Percentiles rank a stretch among this genome's conserved stretches.
Evolutionary conservation across 116 monocot genomes (phyloP).

Genomic region (Thalassia testudinum): DNA sequence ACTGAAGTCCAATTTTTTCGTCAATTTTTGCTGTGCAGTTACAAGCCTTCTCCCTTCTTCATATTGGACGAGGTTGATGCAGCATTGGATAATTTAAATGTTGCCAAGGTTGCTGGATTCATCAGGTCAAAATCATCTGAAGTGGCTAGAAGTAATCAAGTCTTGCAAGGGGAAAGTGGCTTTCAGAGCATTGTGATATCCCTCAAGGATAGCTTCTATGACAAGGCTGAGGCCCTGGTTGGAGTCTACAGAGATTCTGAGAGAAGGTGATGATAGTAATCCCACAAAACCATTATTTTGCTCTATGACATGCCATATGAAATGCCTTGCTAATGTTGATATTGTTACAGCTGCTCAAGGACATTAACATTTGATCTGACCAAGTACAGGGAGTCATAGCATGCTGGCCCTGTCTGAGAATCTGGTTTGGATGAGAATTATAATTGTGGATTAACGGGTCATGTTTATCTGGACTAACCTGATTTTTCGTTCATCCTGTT

Average conservation of each 20-base stretch:
- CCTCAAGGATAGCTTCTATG: conserved; percentile 92
- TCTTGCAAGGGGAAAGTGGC: conserved; percentile 34
- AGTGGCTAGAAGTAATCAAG: conserved; percentile 23
- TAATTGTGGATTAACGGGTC: too few species aligned
- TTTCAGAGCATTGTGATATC: conserved; percentile 97
- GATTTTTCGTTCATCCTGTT: too few species aligned
- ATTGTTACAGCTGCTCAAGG: conserved; percentile 53
- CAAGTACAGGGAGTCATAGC: conserved; percentile 47
- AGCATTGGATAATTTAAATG: conserved; percentile 91
- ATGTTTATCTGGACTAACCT: too few species aligned
- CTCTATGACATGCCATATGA: too few species aligned
- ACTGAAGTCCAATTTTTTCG: too few species aligned
- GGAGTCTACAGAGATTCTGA: conserved; percentile 92
- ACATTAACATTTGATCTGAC: conserved; percentile 70
- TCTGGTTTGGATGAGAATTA: too few species aligned
- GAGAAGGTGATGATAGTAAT: conserved; percentile 30
- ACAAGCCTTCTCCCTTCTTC: conserved; percentile 88
- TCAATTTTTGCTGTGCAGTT: conserved; percentile 62
- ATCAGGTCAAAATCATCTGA: conserved; percentile 82
- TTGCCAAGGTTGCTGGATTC: conserved; percentile 88
- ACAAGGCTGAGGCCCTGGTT: conserved; percentile 91
- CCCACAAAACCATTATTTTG: not conserved
- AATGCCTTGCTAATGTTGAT: too few species aligned
- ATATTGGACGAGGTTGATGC: conserved; percentile 98
- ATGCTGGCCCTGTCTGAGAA: not conserved